Evolutionary conservation across 73 alveolate species (phyloP).

Genomic region (Tetrahymena malaccensis): DNA sequence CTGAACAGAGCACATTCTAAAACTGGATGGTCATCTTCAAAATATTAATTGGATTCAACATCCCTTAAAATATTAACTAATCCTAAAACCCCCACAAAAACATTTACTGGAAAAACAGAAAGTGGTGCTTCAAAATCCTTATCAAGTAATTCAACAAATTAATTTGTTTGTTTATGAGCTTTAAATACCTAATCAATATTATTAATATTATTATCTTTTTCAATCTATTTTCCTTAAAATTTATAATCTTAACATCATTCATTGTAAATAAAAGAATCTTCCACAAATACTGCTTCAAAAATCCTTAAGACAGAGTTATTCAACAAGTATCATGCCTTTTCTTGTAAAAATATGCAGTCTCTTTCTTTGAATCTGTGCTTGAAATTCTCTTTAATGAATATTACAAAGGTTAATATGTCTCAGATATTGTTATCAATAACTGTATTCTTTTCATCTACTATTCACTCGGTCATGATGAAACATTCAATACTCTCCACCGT

Average conservation of each 20-base stretch:
- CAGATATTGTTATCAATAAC: not conserved
- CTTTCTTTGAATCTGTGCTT: not conserved
- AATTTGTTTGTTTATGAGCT: no score
- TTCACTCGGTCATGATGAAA: not conserved
- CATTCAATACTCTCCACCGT: not conserved
- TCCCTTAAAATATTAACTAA: not conserved
- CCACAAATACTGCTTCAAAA: not conserved
- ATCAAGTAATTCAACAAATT: not conserved
- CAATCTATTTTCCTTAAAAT: not conserved
- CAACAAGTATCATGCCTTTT: not conserved
- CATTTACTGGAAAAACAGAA: not conserved
- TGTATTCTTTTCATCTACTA: not conserved
- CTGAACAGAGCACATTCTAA: not conserved
- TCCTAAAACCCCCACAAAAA: not conserved
- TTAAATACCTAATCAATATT: not conserved
- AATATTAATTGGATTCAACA: not conserved
- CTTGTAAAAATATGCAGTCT: not conserved
- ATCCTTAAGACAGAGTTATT: not conserved
- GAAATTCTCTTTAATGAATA: not conserved
- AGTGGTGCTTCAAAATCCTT: not conserved
- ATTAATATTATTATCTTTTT: no score
- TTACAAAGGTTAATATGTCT: not conserved
- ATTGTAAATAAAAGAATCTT: not conserved
- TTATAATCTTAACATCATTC: not conserved
- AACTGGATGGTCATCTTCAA: not conserved